phyloP scores from a whole-genome alignment of 2,329 filamentous ascomycete genomes.

The Cladosporium phlei region DNA sequence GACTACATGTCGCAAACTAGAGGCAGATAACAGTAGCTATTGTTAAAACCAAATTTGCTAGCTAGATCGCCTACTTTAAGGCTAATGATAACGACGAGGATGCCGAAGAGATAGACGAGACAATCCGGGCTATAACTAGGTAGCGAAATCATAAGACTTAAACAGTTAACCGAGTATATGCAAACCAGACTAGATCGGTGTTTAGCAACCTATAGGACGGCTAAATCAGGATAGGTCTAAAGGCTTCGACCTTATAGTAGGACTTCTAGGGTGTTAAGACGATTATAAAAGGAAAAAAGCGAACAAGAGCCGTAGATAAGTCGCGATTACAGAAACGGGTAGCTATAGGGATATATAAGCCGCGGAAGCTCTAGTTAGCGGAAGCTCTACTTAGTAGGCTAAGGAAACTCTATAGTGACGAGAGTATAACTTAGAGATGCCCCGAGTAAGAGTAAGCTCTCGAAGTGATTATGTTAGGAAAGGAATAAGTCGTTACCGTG shows the following conservation, averaged over 20 bases:
- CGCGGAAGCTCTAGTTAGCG: background rate
- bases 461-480: background rate
- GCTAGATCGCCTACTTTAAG: constrained; percentile 8
- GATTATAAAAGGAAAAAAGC: constrained; percentile 1
- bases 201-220: background rate
- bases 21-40: constrained; percentile 17
- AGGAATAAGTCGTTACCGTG: constrained; percentile 6
- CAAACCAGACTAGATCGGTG: constrained; percentile 4
- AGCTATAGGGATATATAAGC: background rate
- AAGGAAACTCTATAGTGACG: background rate
- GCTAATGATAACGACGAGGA: constrained; percentile 5
- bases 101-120: background rate
- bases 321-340: background rate
- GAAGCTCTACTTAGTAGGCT: background rate
- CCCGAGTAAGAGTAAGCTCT: background rate
- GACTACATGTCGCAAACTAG: constrained; percentile 12
- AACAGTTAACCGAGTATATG: constrained; percentile 14
- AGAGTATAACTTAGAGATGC: background rate
- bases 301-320: background rate
- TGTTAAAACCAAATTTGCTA: constrained; percentile 16
- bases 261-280: constrained; percentile 13
- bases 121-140: constrained; percentile 7
- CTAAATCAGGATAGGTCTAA: background rate
- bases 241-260: constrained; percentile 13
- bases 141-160: constrained; percentile 14